Percentiles rank a stretch among this genome's conserved stretches.
These are phyloP conservation scores for Hippophae gyantsensis DNA, from an alignment of 306 rosid genomes.

Conservation along the genomic window DNA sequence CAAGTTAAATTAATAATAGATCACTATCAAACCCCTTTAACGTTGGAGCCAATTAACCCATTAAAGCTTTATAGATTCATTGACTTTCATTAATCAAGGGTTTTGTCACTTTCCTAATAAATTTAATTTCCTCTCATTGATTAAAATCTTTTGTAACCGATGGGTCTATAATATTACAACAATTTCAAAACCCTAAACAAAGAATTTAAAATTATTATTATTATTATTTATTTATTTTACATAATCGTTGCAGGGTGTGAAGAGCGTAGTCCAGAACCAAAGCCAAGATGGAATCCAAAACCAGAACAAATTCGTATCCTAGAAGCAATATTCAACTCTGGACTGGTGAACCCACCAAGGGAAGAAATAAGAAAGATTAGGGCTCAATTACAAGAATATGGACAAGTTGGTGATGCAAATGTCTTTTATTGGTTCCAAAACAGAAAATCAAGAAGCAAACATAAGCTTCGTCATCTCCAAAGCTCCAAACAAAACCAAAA, in stretches of 20 bases:
- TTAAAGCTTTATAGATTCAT: too few species aligned
- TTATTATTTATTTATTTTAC: too few species aligned
- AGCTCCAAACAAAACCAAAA: constrained; percentile 48
- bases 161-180: not conserved
- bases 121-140: too few species aligned
- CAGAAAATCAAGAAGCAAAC: constrained; percentile 92
- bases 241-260: constrained; percentile 37
- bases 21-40: too few species aligned
- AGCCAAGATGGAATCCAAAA: constrained; percentile 93
- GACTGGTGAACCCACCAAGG: constrained; percentile 93
- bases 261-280: constrained; percentile 88
- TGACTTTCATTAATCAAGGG: too few species aligned
- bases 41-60: too few species aligned
- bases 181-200: too few species aligned
- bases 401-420: constrained; percentile 95
- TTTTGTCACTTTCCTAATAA: too few species aligned
- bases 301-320: constrained; percentile 88
- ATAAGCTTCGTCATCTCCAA: constrained; percentile 84
- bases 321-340: constrained; percentile 91
- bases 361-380: constrained; percentile 89
- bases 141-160: too few species aligned
- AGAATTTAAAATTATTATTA: too few species aligned
- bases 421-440: constrained; percentile 98
- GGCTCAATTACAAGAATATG: constrained; percentile 81
- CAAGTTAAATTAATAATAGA: too few species aligned